A percentile compares a stretch with the other conserved stretches of the same genome.
Evolutionary conservation across 352 stramenopile species (phyloP).

Genomic region (Phytophthora crassamura): DNA sequence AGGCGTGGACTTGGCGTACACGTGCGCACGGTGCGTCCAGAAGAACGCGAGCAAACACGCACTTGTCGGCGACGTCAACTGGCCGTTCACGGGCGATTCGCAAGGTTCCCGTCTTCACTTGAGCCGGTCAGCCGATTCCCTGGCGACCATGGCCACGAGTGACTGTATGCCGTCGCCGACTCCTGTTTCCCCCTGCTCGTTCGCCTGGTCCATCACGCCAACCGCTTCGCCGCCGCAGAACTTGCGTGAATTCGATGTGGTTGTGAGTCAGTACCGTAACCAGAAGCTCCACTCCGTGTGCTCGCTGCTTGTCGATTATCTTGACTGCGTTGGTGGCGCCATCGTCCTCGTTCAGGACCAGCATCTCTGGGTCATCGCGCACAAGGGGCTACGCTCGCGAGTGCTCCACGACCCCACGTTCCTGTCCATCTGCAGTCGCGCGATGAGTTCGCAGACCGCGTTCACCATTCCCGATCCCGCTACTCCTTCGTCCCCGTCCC

Average conservation of each 20-base stretch:
- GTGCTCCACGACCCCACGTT: conserved; percentile 67
- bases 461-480: conserved; percentile 59
- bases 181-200: conserved; percentile 36
- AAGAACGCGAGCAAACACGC: conserved; percentile 55
- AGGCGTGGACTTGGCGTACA: conserved; percentile 72
- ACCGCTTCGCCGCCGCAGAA: conserved; percentile 34
- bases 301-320: conserved; percentile 70
- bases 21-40: conserved; percentile 65
- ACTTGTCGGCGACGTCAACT: conserved; percentile 57
- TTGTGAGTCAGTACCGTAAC: conserved; percentile 77
- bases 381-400: conserved; percentile 58
- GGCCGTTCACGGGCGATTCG: conserved; percentile 46
- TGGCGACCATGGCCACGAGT: conserved; percentile 30
- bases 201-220: conserved; percentile 49
- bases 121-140: conserved; percentile 32
- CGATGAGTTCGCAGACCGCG: conserved; percentile 46
- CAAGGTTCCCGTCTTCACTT: conserved; percentile 28
- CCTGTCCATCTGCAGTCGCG: conserved; percentile 59
- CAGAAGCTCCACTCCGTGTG: conserved; percentile 78
- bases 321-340: conserved; percentile 70
- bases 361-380: conserved; percentile 72
- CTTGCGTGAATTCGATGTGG: conserved; percentile 57
- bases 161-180: conserved; percentile 29
- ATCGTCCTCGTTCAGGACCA: conserved; percentile 68
- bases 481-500: conserved; percentile 13